Evolutionary conservation across 495 filamentous ascomycete species (phyloP).

Genomic region (Penicillium macrosclerotiorum): DNA sequence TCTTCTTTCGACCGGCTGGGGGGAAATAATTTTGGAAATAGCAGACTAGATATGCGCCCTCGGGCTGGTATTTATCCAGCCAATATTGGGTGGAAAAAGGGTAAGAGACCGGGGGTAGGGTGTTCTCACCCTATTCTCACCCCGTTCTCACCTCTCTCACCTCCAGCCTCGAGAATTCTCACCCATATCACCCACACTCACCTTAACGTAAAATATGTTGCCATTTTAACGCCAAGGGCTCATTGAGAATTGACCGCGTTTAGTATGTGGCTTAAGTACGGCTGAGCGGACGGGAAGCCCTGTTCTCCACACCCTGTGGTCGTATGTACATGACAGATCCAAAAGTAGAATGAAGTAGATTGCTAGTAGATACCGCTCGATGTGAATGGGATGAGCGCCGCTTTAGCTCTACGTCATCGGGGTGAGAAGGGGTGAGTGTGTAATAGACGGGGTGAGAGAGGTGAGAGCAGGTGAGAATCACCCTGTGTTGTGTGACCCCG

Average conservation of each 20-base stretch:
- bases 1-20: background rate
- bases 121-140: constrained; percentile 6
- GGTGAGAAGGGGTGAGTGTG: too few relatives aligned
- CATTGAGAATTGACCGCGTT: background rate
- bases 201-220: background rate
- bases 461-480: background rate
- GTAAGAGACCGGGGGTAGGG: background rate
- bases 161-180: background rate
- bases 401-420: too few relatives aligned
- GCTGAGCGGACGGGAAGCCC: background rate
- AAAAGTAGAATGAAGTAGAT: too few relatives aligned
- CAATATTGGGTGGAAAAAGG: background rate
- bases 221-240: background rate
- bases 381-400: too few relatives aligned
- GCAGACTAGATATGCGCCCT: background rate
- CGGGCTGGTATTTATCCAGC: background rate
- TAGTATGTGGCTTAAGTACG: background rate
- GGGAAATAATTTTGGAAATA: background rate
- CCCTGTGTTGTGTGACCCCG: too few relatives aligned
- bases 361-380: too few relatives aligned
- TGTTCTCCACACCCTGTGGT: too few relatives aligned
- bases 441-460: too few relatives aligned
- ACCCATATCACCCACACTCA: background rate
- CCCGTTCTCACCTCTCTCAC: constrained; percentile 5
- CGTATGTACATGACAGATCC: too few relatives aligned